Evolutionary conservation across 441 rosid genomes (phyloP), one percentile per base, ranked within the genome.

Genomic region (Cnidoscolus chayamansa): DNA sequence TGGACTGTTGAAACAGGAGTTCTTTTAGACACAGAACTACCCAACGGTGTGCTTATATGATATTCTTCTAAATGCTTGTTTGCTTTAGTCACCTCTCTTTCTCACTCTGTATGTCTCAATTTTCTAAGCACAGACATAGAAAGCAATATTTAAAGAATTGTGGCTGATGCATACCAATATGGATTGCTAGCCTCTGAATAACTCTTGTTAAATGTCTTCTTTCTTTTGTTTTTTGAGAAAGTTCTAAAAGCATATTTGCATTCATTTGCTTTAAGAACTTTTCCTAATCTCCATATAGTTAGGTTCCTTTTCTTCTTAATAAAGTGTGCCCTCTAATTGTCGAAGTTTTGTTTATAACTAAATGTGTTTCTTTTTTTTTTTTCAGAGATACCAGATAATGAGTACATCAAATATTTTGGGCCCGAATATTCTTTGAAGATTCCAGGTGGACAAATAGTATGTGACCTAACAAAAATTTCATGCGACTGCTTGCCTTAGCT

Each of bases 1-100:
- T 95, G 99, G 98, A 86, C 97, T 3, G 86, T 95, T 75, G 99
- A 95, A 79, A 95, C 99, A 2, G 96, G 96, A 70, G 92, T 88
- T 72, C 92, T 95, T 57, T 76, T 95, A 73, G 99, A 93, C 74
- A 82, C 97, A 32, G 97, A 93, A 74, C 93, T 95, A 78, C 91
- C 98, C 58, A 90, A 93, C 77, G 95, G 98, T 92, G 85, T 54
- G 81, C 69, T 56, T 61, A 63, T 66, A 50, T 65, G 25, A 55
- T 69, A 30, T 58, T 47, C 56, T 17, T n/a, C 19, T 43, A 25
- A 61, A 60, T 31, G 15, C 48, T 32, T 35, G 61, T 47, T 67
- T 51, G 12, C 45, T 51, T 17, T 67, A 10, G 47, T 8, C 48
- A 0, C 45, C 7, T 7, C 7, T 56, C 16, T 55, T 15, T 31